phyloP scores from a whole-genome alignment of 1,284 basidiomycete species.

The Dichomitus squalens region DNA sequence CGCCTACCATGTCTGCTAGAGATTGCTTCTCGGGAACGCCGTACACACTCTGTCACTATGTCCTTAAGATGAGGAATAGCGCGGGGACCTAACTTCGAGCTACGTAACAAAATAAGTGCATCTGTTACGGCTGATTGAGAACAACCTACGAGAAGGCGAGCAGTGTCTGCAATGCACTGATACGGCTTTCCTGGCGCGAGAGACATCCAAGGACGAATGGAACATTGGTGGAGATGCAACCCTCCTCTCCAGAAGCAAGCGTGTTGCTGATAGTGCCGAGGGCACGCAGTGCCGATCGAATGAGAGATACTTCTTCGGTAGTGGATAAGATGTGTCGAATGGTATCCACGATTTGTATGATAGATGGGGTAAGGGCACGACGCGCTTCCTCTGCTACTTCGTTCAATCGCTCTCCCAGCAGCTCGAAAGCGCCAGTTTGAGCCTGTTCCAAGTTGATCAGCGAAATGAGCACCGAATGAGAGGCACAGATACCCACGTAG shows the following conservation, averaged over 20 bases:
- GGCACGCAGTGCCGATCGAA: constrained; percentile 56
- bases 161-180: constrained; percentile 55
- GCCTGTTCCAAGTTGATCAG: constrained; percentile 42
- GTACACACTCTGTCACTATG: constrained; percentile 63
- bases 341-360: constrained; percentile 53
- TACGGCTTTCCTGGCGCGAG: constrained; percentile 38
- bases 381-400: constrained; percentile 64
- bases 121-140: not conserved
- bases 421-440: constrained; percentile 61
- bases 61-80: constrained; percentile 82
- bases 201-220: constrained; percentile 58
- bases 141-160: constrained; percentile 59
- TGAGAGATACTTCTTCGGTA: constrained; percentile 41
- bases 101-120: not conserved
- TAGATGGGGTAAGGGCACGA: constrained; percentile 46
- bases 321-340: constrained; percentile 51
- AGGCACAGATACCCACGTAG: constrained; percentile 39
- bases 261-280: constrained; percentile 62
- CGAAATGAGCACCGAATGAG: too few relatives aligned
- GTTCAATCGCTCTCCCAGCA: constrained; percentile 68
- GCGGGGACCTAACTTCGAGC: constrained; percentile 80
- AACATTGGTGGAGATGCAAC: constrained; percentile 57
- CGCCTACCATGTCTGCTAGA: constrained; percentile 33
- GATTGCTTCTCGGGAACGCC: constrained; percentile 45
- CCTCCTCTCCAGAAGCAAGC: constrained; percentile 67